Base-by-base conservation (phyloP, 257 asterid species). In the Solanum rostratum region DNA sequence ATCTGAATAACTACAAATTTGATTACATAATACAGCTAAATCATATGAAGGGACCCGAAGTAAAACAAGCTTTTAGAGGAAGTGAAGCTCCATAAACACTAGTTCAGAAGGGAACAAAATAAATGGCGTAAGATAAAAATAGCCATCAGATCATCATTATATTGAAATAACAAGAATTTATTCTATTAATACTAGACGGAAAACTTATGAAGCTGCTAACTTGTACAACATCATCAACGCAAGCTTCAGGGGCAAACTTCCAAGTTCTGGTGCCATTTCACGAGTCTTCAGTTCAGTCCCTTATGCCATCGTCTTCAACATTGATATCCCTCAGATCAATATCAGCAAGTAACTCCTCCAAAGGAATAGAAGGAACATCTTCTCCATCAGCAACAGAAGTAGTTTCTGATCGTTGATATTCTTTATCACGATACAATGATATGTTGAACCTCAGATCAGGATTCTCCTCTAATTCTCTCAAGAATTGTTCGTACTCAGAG, bases 391-490 rank as follows among this genome's bases (percentile, higher is more conserved):
- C 70, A 33, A 55, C 43, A 7, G 88, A 87, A 5, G 87, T 84
- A 84, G 69, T 24, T 86, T 88, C 89, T 11, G 91, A 87, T 33
- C 86, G 88, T 82, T 85, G 84, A 27, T 89, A 89, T n/a, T 89
- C 91, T 81, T 84, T 87, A 60, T 89, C 82, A 15, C 68, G 85
- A 30, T 89, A 87, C 74, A 89, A 80, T 33, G 88, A 87, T 33
- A 87, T 50, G 70, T 85, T 81, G 84, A 85, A 87, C 84, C 90
- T 87, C 84, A 85, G 1, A 12, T 85, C 90, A 33, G 91, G 88
- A 84, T 87, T 85, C 86, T 89, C 90, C 86, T 89, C 91, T 81
- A 89, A 85, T 62, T 89, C 91, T 63, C 85, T 79, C 86, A 85
- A 55, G 86, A 87, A 89, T 15, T 62, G 84, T 66, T 89, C 91